These are phyloP conservation scores for Fusarium sp. DNA, from an alignment of 2,329 filamentous ascomycete species.

Conservation along the genomic window DNA sequence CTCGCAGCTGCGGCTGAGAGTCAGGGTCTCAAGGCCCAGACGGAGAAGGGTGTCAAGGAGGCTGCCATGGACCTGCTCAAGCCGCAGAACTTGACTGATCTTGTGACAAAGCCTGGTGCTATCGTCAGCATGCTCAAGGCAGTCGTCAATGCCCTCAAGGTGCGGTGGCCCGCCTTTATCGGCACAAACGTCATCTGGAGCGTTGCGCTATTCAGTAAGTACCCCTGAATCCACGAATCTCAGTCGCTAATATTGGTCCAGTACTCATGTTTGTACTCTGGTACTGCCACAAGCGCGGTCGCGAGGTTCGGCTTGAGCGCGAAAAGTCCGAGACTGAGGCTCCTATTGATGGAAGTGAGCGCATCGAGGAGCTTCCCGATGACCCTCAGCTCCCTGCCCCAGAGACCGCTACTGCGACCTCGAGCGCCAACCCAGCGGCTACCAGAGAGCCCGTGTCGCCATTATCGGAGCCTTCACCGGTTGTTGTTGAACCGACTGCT, in stretches of 20 bases:
- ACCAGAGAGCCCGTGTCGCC: conserved; percentile 38
- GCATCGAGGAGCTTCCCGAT: conserved; percentile 64
- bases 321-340: conserved; percentile 56
- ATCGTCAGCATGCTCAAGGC: conserved; percentile 86
- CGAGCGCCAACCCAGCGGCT: conserved; percentile 6
- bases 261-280: conserved; percentile 94
- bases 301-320: conserved; percentile 81
- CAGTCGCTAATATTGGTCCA: conserved; percentile 47
- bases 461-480: conserved; percentile 25
- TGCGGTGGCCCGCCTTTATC: conserved; percentile 89
- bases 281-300: conserved; percentile 97
- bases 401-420: conserved; percentile 19
- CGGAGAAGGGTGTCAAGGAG: conserved; percentile 68
- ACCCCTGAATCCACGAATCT: background rate
- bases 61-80: conserved; percentile 75
- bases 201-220: conserved; percentile 85
- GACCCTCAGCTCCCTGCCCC: conserved; percentile 58
- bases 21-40: conserved; percentile 71
- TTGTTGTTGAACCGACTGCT: conserved; percentile 17
- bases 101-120: conserved; percentile 89
- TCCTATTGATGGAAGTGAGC: conserved; percentile 53
- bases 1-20: conserved; percentile 83
- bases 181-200: conserved; percentile 94
- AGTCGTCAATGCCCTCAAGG: conserved; percentile 90
- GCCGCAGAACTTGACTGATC: conserved; percentile 79